Evolutionary conservation across 352 stramenopile species (phyloP).

Genomic region (Pythium dissimile): DNA sequence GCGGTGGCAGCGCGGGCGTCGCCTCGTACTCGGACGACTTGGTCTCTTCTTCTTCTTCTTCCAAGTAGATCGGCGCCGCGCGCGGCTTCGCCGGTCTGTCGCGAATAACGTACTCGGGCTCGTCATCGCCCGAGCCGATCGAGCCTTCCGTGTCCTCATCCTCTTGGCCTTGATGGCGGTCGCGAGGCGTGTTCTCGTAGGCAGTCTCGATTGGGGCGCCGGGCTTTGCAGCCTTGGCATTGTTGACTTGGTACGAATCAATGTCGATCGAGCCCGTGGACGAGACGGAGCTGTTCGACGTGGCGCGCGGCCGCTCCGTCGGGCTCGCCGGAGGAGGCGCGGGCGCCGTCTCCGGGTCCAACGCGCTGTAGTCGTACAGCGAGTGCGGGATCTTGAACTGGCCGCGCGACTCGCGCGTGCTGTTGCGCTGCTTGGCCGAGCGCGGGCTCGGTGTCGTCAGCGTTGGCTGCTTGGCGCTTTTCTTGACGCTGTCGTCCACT

Average conservation of each 20-base stretch:
- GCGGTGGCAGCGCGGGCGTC: slow-evolving; percentile 38
- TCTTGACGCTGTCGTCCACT: neutral
- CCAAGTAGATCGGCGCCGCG: slow-evolving; percentile 5
- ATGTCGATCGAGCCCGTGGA: slow-evolving; percentile 72
- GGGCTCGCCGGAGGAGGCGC: slow-evolving; percentile 6
- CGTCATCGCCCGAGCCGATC: slow-evolving; percentile 21
- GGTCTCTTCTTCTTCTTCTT: slow-evolving; percentile 49
- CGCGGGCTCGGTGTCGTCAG: neutral
- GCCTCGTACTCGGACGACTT: slow-evolving; percentile 49
- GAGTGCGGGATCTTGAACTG: slow-evolving; percentile 28
- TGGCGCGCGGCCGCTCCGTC: slow-evolving; percentile 14
- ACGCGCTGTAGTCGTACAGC: slow-evolving; percentile 24
- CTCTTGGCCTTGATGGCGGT: neutral
- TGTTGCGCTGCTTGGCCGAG: slow-evolving; percentile 11
- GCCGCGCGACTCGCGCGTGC: slow-evolving; percentile 13
- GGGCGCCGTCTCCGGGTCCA: neutral
- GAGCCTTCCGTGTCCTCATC: slow-evolving; percentile 25
- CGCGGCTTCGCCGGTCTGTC: neutral
- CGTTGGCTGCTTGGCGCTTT: neutral
- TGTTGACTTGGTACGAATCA: slow-evolving; percentile 43
- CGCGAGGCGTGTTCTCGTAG: slow-evolving; percentile 1
- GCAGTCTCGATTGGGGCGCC: neutral
- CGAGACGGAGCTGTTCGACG: slow-evolving; percentile 61
- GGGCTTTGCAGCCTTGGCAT: slow-evolving; percentile 2
- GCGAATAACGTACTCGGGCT: neutral